Evolutionary conservation across 306 rosid species (phyloP).

Genomic region (Amphicarpaea edgeworthii): DNA sequence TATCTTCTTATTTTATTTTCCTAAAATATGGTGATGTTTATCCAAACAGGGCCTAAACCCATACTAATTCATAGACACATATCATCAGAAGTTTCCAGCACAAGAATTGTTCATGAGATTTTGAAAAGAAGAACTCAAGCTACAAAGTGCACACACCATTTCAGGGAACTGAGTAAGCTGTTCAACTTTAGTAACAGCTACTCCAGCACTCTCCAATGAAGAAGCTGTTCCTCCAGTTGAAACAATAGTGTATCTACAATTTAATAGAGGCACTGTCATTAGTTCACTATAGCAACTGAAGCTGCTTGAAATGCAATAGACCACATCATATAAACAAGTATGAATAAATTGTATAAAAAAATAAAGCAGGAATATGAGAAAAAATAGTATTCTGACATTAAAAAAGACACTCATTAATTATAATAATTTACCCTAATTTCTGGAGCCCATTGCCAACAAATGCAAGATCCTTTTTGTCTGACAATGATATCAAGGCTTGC

Average conservation of each 20-base stretch:
- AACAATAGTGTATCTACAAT: conserved; percentile 78
- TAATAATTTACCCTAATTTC: conserved; percentile 74
- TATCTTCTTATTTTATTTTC: neutral
- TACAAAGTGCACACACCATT: conserved; percentile 70
- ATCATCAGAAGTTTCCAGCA: conserved; percentile 5
- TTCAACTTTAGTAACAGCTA: conserved; percentile 87
- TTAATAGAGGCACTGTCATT: conserved; percentile 23
- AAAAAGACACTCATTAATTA: neutral
- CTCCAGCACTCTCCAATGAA: conserved; percentile 81
- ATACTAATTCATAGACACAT: conserved; percentile 15
- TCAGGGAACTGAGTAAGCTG: conserved; percentile 89
- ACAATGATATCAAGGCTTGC: conserved; percentile 88
- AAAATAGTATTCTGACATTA: conserved; percentile 2
- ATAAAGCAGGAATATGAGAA: neutral
- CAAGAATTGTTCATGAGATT: neutral
- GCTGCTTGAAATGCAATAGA: conserved; percentile 15
- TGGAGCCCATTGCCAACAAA: conserved; percentile 83
- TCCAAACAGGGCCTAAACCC: neutral
- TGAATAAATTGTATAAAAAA: neutral
- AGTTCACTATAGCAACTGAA: conserved; percentile 3
- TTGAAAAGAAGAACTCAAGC: conserved; percentile 23
- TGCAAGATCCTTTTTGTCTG: conserved; percentile 85
- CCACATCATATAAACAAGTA: conserved; percentile 14
- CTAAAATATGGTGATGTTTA: neutral
- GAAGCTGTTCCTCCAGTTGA: conserved; percentile 98